Evolutionary conservation across 169 alveolate species (phyloP).

Genomic region (Eimeria falciformis): DNA sequence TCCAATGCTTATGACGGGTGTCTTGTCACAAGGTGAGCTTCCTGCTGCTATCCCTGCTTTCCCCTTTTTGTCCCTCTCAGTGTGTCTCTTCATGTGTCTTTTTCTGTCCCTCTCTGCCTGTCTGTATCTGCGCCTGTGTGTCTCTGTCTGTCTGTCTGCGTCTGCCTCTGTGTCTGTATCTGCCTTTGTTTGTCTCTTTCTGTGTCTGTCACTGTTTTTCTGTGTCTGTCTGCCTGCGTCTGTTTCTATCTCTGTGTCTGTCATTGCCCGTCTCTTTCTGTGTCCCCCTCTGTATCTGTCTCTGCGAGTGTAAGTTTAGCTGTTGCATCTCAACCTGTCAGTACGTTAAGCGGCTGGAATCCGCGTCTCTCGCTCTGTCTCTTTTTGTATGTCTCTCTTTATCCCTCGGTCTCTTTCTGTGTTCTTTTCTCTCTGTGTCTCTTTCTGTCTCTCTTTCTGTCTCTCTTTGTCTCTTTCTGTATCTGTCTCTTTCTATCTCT

Average conservation of each 20-base stretch:
- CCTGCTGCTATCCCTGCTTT: not conserved
- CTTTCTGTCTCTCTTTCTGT: too few relatives aligned
- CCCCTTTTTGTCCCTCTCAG: not conserved
- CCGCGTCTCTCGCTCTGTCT: too few relatives aligned
- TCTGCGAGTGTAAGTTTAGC: too few relatives aligned
- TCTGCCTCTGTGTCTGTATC: not conserved
- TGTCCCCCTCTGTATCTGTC: too few relatives aligned
- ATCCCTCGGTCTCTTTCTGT: too few relatives aligned
- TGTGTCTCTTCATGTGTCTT: not conserved
- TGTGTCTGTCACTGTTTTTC: not conserved
- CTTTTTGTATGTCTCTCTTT: too few relatives aligned
- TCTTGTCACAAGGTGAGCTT: conserved; percentile 82
- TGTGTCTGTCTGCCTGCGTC: not conserved
- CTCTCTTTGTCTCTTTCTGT: too few relatives aligned
- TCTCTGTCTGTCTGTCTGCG: not conserved
- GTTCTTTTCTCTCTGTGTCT: too few relatives aligned
- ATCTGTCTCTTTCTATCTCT: too few relatives aligned
- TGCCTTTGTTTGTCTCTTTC: not conserved
- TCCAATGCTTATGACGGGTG: conserved; percentile 84
- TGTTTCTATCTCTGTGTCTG: not conserved
- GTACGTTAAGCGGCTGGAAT: too few relatives aligned
- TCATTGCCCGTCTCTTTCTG: too few relatives aligned
- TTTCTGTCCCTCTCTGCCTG: not conserved
- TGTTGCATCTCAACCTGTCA: too few relatives aligned
- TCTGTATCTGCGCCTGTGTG: not conserved